These are phyloP conservation scores for Hypoxylon sp. DNA, from an alignment of 2,329 filamentous ascomycete genomes.

Conservation along the genomic window DNA sequence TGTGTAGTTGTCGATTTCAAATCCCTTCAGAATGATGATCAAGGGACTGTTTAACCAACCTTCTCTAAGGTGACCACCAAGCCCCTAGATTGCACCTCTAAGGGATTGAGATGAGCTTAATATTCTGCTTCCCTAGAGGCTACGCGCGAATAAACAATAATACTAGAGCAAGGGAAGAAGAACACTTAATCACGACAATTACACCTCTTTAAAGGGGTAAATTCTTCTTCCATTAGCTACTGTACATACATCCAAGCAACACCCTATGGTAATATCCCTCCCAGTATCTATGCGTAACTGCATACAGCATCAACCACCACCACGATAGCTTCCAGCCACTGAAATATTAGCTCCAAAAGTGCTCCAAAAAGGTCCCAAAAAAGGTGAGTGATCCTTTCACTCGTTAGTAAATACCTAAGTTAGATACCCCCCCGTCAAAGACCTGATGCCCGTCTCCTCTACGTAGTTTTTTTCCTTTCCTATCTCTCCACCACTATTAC, in stretches of 20 bases:
- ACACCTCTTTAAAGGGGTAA: not conserved
- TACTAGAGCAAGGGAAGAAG: too few relatives aligned
- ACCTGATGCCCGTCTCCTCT: not conserved
- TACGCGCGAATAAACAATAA: too few relatives aligned
- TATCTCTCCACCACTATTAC: too few relatives aligned
- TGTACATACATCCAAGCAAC: too few relatives aligned
- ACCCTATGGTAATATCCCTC: conserved; percentile 11
- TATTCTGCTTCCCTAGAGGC: too few relatives aligned
- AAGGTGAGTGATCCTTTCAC: conserved; percentile 9
- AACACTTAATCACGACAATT: too few relatives aligned
- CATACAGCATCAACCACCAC: conserved; percentile 4
- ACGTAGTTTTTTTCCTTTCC: not conserved
- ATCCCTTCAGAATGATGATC: too few relatives aligned
- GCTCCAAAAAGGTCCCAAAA: conserved; percentile 27
- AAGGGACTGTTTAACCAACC: too few relatives aligned
- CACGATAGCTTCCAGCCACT: not conserved
- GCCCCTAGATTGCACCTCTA: too few relatives aligned
- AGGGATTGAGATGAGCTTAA: too few relatives aligned
- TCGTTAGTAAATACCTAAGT: conserved; percentile 21
- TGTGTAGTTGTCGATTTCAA: too few relatives aligned
- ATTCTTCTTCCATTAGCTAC: conserved; percentile 17
- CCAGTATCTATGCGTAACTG: conserved; percentile 4
- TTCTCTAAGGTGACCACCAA: too few relatives aligned
- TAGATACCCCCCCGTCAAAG: conserved; percentile 3
- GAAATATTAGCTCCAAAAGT: conserved; percentile 18